Evolutionary conservation across 2,329 filamentous ascomycete genomes (phyloP), one percentile per base, ranked within the genome.

Genomic region (Alternaria solani): DNA sequence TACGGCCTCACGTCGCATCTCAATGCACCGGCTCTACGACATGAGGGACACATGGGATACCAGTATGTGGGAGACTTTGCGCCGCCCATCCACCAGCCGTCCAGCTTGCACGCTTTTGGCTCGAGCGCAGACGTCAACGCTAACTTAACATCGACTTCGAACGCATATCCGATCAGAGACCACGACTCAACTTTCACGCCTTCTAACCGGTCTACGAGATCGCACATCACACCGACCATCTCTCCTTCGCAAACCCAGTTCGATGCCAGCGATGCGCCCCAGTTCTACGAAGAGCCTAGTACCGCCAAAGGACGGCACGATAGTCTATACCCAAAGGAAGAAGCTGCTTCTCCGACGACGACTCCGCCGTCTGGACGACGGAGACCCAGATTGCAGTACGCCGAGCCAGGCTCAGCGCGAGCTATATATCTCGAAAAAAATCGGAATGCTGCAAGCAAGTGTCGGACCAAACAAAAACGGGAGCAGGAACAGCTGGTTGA

Each of bases 391-490:
- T 67, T 63, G 2, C 64, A 67, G 11, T 63, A 64, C 25, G 67
- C 65, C 3, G 73, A 70, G 26, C 66, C 70, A 1, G 69, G 68
- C 7, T 72, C 73, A 7, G 72, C 70, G 32, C 63, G 75, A 14
- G 72, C 69, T 7, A 58, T 71, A n/a, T 76, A 75, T 66, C 82
- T 91, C 0, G 87, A 90, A 75, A 86, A 89, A 57, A 93, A 93
- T 73, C 84, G 90, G 7, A 79, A 89, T 7, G 90, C 90, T 0
- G 90, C 90, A 1, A 90, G 86, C 70, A 92, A 91, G 70, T 92
- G 89, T 70, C 85, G 90, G 4, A 86, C 86, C 68, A 91, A 91
- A 77, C 87, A 87, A 72, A 87, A 87, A 70, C 80, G 81, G 61
- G 82, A 85, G 59, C 83, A 82, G 16, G 80, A 83, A 51, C 73